These are phyloP conservation scores for Serendipita vermifera DNA, from an alignment of 768 basidiomycete genomes.

Conservation along the genomic window DNA sequence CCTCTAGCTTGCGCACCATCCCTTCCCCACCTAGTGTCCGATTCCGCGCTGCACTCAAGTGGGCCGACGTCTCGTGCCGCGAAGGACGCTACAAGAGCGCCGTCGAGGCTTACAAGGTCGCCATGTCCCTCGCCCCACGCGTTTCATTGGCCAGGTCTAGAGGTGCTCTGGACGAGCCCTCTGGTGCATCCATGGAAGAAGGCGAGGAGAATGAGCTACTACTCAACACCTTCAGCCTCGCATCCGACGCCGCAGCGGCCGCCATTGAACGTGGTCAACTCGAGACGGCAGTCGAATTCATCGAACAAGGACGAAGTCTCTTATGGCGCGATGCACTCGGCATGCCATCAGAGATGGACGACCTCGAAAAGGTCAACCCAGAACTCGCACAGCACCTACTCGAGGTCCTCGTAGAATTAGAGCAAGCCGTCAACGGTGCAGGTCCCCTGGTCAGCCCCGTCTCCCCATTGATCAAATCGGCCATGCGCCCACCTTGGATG, in stretches of 20 bases:
- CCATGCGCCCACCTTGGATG: slow-evolving; percentile 2
- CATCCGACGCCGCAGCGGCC: slow-evolving; percentile 1
- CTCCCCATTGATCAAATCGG: neutral
- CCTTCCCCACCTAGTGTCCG: slow-evolving; percentile 5
- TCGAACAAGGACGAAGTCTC: neutral
- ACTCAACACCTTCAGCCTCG: slow-evolving; percentile 2
- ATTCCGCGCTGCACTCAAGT: neutral
- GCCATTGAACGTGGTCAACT: slow-evolving; percentile 1
- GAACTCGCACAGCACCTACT: neutral
- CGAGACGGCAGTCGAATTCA: slow-evolving; percentile 5
- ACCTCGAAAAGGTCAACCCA: neutral
- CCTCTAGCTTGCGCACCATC: neutral
- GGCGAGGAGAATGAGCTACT: neutral
- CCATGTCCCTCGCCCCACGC: slow-evolving; percentile 1
- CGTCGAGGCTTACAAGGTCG: slow-evolving; percentile 1
- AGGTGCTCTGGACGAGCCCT: neutral
- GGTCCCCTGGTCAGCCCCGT: neutral
- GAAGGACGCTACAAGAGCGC: slow-evolving; percentile 5
- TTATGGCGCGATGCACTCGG: slow-evolving; percentile 3
- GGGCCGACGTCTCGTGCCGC: neutral
- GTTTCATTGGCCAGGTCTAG: neutral
- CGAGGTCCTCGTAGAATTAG: neutral
- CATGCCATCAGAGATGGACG: neutral
- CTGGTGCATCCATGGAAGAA: neutral
- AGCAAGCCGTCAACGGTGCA: neutral